These are phyloP conservation scores for Epichloe elymi DNA, from an alignment of 2,329 filamentous ascomycete genomes.

Conservation along the genomic window DNA sequence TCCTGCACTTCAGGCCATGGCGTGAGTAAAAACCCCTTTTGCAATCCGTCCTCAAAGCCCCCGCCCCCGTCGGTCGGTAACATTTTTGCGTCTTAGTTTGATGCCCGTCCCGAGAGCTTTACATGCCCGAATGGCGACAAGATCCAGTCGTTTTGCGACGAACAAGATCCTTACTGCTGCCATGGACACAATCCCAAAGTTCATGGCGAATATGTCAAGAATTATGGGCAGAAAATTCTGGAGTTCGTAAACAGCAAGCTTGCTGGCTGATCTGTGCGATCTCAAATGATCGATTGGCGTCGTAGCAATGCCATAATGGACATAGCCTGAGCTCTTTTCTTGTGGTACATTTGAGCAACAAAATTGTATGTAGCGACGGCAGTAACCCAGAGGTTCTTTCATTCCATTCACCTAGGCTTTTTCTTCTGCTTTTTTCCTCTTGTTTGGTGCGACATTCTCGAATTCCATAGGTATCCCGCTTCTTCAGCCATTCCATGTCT, in stretches of 20 bases:
- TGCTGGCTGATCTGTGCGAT: background rate
- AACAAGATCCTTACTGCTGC: slow-evolving; percentile 52
- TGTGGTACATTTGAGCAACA: background rate
- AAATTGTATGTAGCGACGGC: background rate
- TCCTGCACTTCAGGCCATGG: background rate
- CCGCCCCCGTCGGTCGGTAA: no score
- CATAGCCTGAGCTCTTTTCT: background rate
- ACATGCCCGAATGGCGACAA: slow-evolving; percentile 37
- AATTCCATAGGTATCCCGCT: no score
- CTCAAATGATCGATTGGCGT: no score
- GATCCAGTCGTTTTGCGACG: slow-evolving; percentile 53
- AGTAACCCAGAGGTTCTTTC: no score
- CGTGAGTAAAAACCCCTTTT: background rate
- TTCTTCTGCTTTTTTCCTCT: background rate
- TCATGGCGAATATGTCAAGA: background rate
- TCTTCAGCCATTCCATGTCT: no score
- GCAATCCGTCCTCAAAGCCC: no score
- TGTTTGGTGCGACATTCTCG: background rate
- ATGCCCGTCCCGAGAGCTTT: slow-evolving; percentile 44
- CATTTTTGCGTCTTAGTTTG: slow-evolving; percentile 33
- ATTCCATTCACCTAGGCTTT: background rate
- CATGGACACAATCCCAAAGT: slow-evolving; percentile 26
- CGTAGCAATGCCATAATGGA: no score
- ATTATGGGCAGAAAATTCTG: background rate
- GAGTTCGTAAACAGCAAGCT: background rate